Evolutionary conservation across 768 basidiomycete genomes (phyloP).

Genomic region (Boletus sp.): DNA sequence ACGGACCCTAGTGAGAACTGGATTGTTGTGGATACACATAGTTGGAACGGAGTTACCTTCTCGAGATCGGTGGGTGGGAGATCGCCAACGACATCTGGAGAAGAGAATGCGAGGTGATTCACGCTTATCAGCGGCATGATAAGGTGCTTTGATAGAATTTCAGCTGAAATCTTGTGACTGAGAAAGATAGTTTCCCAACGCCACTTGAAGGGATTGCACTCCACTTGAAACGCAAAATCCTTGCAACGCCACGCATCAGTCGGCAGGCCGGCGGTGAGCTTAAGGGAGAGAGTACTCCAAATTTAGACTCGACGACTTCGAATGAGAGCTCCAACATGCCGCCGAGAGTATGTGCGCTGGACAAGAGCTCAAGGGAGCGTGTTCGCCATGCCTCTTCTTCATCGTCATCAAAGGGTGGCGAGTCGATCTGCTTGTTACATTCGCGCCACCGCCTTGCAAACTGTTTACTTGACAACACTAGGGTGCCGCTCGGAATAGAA

Average conservation of each 20-base stretch:
- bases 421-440: conserved; percentile 44
- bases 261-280: background rate
- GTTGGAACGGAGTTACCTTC: conserved; percentile 42
- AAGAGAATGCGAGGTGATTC: conserved; percentile 64
- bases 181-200: conserved; percentile 71
- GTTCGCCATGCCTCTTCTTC: conserved; percentile 66
- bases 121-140: conserved; percentile 73
- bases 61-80: conserved; percentile 59
- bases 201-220: conserved; percentile 65
- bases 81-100: conserved; percentile 53
- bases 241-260: conserved; percentile 29
- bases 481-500: conserved; percentile 11
- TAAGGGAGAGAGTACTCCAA: conserved; percentile 44
- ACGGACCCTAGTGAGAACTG: conserved; percentile 1
- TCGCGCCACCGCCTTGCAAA: conserved; percentile 69
- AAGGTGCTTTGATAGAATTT: conserved; percentile 74
- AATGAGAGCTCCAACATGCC: conserved; percentile 55
- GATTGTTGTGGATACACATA: conserved; percentile 1
- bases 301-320: conserved; percentile 54
- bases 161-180: conserved; percentile 62
- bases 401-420: conserved; percentile 27
- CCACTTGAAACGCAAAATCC: conserved; percentile 66
- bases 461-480: conserved; percentile 54
- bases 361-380: conserved; percentile 49
- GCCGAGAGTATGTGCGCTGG: conserved; percentile 60